Base-by-base conservation (phyloP, 2,329 filamentous ascomycete species). In the Colletotrichum tropicicola region DNA sequence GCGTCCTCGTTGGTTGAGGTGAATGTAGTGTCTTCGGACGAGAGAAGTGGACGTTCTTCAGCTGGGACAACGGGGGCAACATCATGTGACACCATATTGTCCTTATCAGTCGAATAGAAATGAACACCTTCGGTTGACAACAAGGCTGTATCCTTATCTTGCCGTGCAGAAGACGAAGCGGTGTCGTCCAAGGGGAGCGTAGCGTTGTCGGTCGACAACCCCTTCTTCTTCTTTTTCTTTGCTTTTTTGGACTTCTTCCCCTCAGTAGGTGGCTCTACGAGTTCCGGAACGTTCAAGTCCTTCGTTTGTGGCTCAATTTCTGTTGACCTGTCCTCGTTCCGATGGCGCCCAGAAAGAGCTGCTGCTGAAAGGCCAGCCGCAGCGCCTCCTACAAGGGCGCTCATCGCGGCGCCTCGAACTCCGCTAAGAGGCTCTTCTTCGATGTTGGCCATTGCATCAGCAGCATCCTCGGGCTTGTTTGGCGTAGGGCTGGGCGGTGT, bases 221-320 rank as follows among this genome's bases (percentile, higher is more conserved):
- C 48, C 25, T 65, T 67, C 55, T 68, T 70, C 61, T 77, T 76
- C 63, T 77, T 74, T 63, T 73, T 73, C 63, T 77, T 75, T 66
- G 75, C 73, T 64, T 73, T 74, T 63, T 75, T 70, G 61, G 73
- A 71, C 59, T 67, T 66, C 59, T 71, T 73, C 35, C 66, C 69
- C 10, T 61, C 61, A 12, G 23, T 23, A 19, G 30, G 17, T 39
- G 43, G 35, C 35, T 35, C 43, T n/a, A 19, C 27, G 48, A 23
- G 19, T 13, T 35, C 43, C 15, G 25, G 5, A 19, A 43, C 13
- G 4, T 51, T 49, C 32, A 39, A 47, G 6, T 13, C 13, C n/a
- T 70, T 68, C 7, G 59, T 9, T 30, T 43, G 49, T 27, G 28
- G 23, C 6, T 39, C 44, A 17, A 23, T 15, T 19, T 61, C 35